Percentiles rank a stretch among this genome's conserved stretches.
Evolutionary conservation across 768 basidiomycete genomes (phyloP).

Genomic region (Russula abietina): DNA sequence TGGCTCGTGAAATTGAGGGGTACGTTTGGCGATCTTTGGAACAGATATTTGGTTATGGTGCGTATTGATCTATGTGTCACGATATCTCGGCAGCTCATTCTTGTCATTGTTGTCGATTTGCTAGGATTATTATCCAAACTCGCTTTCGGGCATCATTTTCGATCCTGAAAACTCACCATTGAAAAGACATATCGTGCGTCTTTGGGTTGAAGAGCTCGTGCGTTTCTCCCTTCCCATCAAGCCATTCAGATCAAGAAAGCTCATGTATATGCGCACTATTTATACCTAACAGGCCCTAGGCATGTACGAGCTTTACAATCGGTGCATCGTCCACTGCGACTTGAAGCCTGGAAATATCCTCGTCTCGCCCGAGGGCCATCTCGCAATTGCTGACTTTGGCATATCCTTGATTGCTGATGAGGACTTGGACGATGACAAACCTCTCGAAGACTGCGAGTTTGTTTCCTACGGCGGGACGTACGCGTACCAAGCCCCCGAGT

Average conservation of each 20-base stretch:
- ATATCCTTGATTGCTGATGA: background rate
- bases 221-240: background rate
- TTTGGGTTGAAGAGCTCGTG: constrained; percentile 18
- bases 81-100: background rate
- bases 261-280: background rate
- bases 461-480: constrained; percentile 15
- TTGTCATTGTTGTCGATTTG: background rate
- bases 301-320: constrained; percentile 34
- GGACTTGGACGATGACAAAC: background rate
- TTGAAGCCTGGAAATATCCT: constrained; percentile 41
- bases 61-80: background rate
- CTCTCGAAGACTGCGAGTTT: constrained; percentile 3
- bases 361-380: constrained; percentile 19
- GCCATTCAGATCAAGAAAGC: background rate
- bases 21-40: constrained; percentile 11
- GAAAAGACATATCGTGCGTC: background rate
- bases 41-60: constrained; percentile 21
- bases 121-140: constrained; percentile 20
- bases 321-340: constrained; percentile 43
- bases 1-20: constrained; percentile 11
- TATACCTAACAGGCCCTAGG: constrained; percentile 8
- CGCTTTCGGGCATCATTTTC: constrained; percentile 13
- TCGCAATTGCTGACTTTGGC: constrained; percentile 25
- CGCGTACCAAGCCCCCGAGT: constrained; percentile 21
- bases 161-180: background rate